Conservation (phyloP, 2,329 filamentous ascomycete genomes). For the Bipolaris cookei region DNA sequence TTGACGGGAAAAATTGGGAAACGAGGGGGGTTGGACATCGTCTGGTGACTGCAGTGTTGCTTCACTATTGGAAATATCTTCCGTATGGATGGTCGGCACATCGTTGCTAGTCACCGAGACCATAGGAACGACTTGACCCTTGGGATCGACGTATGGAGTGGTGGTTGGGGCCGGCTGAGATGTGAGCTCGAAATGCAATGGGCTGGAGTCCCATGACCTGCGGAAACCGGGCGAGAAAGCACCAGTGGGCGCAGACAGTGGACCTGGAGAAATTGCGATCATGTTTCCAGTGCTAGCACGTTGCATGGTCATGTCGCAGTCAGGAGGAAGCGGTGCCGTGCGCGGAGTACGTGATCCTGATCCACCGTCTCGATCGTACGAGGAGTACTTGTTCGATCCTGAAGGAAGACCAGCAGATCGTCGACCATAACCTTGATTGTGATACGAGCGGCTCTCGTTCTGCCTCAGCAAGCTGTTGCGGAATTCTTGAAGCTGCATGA, state of each 20-base stretch:
- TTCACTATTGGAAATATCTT: constrained; percentile 17
- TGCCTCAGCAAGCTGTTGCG: constrained; percentile 55
- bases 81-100: constrained; percentile 10
- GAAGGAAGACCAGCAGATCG: constrained; percentile 43
- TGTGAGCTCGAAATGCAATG: constrained; percentile 43
- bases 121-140: constrained; percentile 47
- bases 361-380: constrained; percentile 40
- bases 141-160: constrained; percentile 47
- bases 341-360: constrained; percentile 46
- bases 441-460: constrained; percentile 42
- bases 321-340: constrained; percentile 49
- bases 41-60: constrained; percentile 15
- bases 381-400: constrained; percentile 39
- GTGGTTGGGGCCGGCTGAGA: constrained; percentile 38
- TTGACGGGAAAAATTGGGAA: constrained; percentile 51
- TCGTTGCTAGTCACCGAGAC: constrained; percentile 43
- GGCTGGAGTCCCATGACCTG: constrained; percentile 50
- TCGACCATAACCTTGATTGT: constrained; percentile 43
- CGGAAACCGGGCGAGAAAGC: constrained; percentile 47
- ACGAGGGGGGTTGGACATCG: constrained; percentile 26
- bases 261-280: constrained; percentile 52
- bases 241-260: constrained; percentile 49
- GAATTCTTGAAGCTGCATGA: constrained; percentile 88
- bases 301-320: constrained; percentile 57
- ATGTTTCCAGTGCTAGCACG: constrained; percentile 54